Evolutionary conservation across 257 asterid species (phyloP).

Genomic region (Rauvolfia tetraphylla): DNA sequence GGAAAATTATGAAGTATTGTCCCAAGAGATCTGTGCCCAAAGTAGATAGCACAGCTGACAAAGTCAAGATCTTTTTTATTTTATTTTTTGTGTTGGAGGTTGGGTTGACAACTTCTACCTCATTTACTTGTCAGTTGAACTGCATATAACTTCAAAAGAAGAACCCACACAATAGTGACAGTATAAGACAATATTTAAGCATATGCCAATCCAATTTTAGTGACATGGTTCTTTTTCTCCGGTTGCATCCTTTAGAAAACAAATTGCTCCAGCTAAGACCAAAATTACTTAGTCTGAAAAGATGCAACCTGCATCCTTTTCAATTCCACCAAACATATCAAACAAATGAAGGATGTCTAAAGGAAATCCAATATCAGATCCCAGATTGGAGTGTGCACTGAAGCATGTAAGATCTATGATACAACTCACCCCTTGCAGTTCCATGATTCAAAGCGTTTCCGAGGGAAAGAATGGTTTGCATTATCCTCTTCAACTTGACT

Average conservation of each 20-base stretch:
- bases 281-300: background rate
- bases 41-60: background rate
- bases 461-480: constrained; percentile 74
- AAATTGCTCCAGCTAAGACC: background rate
- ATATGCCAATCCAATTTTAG: background rate
- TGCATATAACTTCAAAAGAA: background rate
- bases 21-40: background rate
- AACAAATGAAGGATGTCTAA: background rate
- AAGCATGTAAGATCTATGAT: background rate
- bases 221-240: background rate
- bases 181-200: too few relatives aligned
- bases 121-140: background rate
- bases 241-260: background rate
- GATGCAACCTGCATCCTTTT: background rate
- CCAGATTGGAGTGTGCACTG: background rate
- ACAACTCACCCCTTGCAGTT: constrained; percentile 73
- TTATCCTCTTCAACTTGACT: constrained; percentile 70
- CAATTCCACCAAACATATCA: background rate
- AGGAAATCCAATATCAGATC: background rate
- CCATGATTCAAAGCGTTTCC: constrained; percentile 93
- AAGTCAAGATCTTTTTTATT: background rate
- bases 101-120: background rate
- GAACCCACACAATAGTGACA: background rate
- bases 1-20: background rate
- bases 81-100: too few relatives aligned